Evolutionary conservation across 768 basidiomycete genomes (phyloP).

Genomic region (Podaxis sp.): DNA sequence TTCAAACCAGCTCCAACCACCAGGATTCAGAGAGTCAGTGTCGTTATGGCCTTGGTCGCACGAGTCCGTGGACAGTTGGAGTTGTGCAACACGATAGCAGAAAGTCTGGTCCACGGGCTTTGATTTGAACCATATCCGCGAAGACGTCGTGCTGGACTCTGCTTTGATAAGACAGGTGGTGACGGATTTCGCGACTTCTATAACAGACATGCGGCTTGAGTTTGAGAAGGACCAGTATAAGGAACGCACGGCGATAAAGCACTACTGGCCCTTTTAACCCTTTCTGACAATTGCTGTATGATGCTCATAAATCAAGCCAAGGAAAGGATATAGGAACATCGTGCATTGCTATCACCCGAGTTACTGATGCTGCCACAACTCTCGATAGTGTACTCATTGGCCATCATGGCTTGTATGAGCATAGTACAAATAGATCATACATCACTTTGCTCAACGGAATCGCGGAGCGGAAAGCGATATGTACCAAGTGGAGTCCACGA

Average conservation of each 20-base stretch:
- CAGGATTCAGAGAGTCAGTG: background rate
- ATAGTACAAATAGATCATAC: too few relatives aligned
- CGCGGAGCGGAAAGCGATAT: too few relatives aligned
- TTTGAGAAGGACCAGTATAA: background rate
- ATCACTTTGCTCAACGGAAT: too few relatives aligned
- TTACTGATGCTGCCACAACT: too few relatives aligned
- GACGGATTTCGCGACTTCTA: constrained; percentile 20
- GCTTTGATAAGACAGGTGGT: constrained; percentile 16
- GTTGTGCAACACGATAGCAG: constrained; percentile 22
- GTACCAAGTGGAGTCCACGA: too few relatives aligned
- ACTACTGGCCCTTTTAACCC: too few relatives aligned
- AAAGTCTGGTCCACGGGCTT: constrained; percentile 22
- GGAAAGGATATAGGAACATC: too few relatives aligned
- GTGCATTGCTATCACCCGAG: too few relatives aligned
- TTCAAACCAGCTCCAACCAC: constrained; percentile 24
- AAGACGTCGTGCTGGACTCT: constrained; percentile 9
- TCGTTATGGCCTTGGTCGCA: constrained; percentile 22
- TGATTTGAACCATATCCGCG: constrained; percentile 26
- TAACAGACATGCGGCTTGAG: constrained; percentile 16
- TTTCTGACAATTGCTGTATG: too few relatives aligned
- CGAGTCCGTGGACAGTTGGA: constrained; percentile 26
- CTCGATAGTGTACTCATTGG: too few relatives aligned
- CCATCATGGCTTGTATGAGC: too few relatives aligned
- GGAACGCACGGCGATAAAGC: background rate
- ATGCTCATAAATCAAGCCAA: too few relatives aligned